Evolutionary conservation across 2,329 filamentous ascomycete genomes (phyloP).

Genomic region (Paecilomyces variotii): DNA sequence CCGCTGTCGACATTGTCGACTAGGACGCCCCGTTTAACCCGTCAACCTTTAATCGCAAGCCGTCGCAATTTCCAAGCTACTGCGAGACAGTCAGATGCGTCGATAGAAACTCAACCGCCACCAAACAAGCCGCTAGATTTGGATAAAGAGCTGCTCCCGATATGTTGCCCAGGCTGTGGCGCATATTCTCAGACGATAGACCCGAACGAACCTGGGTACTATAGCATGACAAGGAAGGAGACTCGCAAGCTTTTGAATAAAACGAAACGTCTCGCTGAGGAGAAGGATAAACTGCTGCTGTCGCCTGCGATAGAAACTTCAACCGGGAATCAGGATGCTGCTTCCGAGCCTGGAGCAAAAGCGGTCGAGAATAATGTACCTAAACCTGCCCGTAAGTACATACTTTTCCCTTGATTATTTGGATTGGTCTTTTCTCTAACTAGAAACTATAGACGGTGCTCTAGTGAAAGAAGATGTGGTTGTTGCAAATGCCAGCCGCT

Average conservation of each 20-base stretch:
- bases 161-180: slow-evolving; percentile 56
- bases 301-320: not conserved
- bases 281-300: not conserved
- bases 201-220: slow-evolving; percentile 50
- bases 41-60: not conserved
- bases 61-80: not conserved
- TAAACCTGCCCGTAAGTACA: not conserved
- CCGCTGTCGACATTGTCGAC: slow-evolving; percentile 2
- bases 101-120: not conserved
- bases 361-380: not conserved
- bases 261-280: slow-evolving; percentile 9
- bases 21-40: slow-evolving; percentile 3
- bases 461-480: slow-evolving; percentile 10
- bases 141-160: slow-evolving; percentile 32
- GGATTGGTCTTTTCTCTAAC: not conserved
- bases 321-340: not conserved
- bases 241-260: slow-evolving; percentile 32
- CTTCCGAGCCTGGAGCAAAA: slow-evolving; percentile 10
- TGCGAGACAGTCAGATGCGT: not conserved
- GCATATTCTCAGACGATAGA: slow-evolving; percentile 51
- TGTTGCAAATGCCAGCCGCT: slow-evolving; percentile 9
- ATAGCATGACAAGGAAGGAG: slow-evolving; percentile 42
- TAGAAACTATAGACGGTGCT: not conserved
- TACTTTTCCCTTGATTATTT: not conserved
- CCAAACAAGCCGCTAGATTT: slow-evolving; percentile 8